Percentiles rank a stretch among this genome's conserved stretches.
Conservation (phyloP, 2,329 filamentous ascomycete species). For the Penicillium vulpinum region DNA sequence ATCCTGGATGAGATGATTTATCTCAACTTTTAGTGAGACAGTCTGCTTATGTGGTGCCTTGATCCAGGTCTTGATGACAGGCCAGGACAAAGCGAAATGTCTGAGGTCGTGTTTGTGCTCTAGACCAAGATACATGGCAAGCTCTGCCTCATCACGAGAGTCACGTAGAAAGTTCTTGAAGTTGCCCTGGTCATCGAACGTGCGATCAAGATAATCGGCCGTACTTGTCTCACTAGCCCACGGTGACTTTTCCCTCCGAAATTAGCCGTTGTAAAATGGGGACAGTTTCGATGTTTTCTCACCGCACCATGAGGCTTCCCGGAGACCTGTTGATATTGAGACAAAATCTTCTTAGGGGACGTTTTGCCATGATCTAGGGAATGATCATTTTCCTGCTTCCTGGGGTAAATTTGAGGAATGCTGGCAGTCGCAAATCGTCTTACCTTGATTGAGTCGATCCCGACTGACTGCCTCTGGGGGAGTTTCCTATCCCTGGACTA, state of each 20-base stretch:
- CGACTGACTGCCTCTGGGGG: background rate
- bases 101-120: background rate
- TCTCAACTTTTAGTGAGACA: background rate
- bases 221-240: background rate
- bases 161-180: background rate
- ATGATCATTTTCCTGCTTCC: background rate
- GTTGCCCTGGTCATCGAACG: background rate
- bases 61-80: background rate
- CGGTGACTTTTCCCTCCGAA: background rate
- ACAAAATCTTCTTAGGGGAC: background rate
- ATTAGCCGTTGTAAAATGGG: background rate
- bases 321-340: background rate
- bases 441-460: background rate
- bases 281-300: background rate
- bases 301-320: background rate
- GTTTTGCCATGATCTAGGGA: too few species aligned
- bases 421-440: background rate
- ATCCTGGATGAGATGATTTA: background rate
- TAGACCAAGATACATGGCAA: background rate
- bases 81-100: conserved; percentile 1
- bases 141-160: background rate
- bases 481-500: background rate
- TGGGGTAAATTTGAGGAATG: background rate
- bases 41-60: background rate
- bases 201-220: background rate